Base-by-base conservation (phyloP, 1,284 basidiomycete genomes). In the Pseudomicrostroma phylloplanum region DNA sequence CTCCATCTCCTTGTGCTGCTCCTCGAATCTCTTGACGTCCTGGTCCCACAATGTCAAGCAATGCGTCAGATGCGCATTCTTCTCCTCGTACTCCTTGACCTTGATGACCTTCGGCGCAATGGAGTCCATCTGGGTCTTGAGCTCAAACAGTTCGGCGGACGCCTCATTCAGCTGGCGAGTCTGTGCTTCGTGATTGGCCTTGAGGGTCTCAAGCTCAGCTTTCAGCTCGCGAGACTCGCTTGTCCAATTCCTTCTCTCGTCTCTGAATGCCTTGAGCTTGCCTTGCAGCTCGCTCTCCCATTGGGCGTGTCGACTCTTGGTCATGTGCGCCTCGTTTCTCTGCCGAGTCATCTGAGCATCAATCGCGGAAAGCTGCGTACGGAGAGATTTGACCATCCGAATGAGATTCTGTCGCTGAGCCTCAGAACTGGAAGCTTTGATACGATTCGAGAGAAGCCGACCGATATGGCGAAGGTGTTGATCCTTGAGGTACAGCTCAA, bases 391-490 rank as follows among this genome's bases (percentile, higher is more conserved):
- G 7, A 75, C 70, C 13, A 67, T 70, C 30, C 70, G 66, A 53
- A 77, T 73, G 39, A 79, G 60, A 46, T 78, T 79, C 61, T 79
- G 77, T 3, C 72, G 70, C 53, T 79, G 76, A 1, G 76, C 77
- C 62, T 79, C 78, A 39, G 71, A 61, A 0, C 68, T 74, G 2
- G 75, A 74, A 30, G 69, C 69, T 1, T 68, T 63, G 30, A 80
- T 72, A 36, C 75, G 71, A 56, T 80, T 72, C 23, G 74, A 72
- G 61, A 79, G 78, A 19, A 80, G 62, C 6, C 68, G 67, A n/a
- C 78, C 78, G 56, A 80, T 78, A 58, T 79, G 77, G 3, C 70
- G 64, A 2, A 80, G 61, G 57, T 77, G 74, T 67, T 80, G 78
- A 53, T 76, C 76, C 58, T 78, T 77, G 65, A 79, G 72, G 54